Evolutionary conservation across 306 rosid species (phyloP).

Genomic region (Trifolium fragiferum): DNA sequence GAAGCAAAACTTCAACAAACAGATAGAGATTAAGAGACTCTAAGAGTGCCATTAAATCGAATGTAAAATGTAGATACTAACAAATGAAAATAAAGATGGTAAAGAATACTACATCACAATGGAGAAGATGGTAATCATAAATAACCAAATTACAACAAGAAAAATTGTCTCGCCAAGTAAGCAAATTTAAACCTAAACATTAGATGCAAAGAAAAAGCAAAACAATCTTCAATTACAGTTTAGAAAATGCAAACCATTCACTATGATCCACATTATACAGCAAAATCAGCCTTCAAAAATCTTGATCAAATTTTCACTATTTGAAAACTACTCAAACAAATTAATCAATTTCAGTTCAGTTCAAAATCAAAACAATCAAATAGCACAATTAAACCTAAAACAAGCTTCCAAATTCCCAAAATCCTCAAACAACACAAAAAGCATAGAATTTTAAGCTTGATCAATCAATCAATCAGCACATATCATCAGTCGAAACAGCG

Average conservation of each 20-base stretch:
- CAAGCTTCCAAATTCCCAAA: conserved; percentile 18
- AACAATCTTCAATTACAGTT: not conserved
- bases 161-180: conserved; percentile 5
- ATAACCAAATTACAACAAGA: conserved; percentile 26
- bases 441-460: conserved; percentile 13
- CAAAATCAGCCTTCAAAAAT: conserved; percentile 34
- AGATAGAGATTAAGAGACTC: conserved; percentile 13
- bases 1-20: conserved; percentile 23
- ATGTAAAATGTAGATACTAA: not conserved
- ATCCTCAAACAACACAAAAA: conserved; percentile 15
- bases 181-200: conserved; percentile 27
- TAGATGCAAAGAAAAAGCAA: conserved; percentile 4
- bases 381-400: conserved; percentile 30
- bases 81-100: conserved; percentile 12
- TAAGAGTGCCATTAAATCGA: conserved; percentile 23
- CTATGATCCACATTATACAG: conserved; percentile 33
- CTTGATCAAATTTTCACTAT: conserved; percentile 24
- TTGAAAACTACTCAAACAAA: conserved; percentile 27
- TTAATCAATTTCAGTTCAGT: conserved; percentile 20
- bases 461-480: not conserved
- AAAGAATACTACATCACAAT: conserved; percentile 26
- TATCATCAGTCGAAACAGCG: conserved; percentile 18
- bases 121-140: conserved; percentile 17
- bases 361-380: conserved; percentile 32
- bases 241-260: not conserved